Base-by-base conservation (phyloP, 2,329 filamentous ascomycete genomes). In the Ilyonectria mors-panacis region DNA sequence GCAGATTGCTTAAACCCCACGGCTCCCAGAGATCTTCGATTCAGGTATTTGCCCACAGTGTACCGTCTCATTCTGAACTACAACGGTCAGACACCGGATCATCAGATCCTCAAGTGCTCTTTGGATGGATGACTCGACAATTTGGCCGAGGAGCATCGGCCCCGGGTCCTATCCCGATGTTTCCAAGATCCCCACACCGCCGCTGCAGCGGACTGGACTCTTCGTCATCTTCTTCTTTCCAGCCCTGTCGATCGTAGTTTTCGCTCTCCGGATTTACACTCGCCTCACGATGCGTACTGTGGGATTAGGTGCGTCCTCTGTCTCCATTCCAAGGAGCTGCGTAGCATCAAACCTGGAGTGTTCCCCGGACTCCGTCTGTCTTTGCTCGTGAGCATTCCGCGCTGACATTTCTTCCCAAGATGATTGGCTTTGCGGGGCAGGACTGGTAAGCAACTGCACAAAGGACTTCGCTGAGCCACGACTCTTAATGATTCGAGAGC, bases 211-310 rank as follows among this genome's bases (percentile, higher is more conserved):
- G 8, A 66, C 67, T 10, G 79, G 73, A 1, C 60, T 80, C 4
- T 75, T 76, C 45, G 69, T 80, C 44, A 70, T 78, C 19, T 79
- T 81, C 66, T 63, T 79, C 51, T 79, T 80, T 17, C 78, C 80
- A 1, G 61, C 64, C 5, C 33, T 81, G 15, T 75, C 78, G 13
- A 63, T 78, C 50, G 48, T 79, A 1, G 53, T 75, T 2, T 73
- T 77, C 12, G 53, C 59, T 2, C 63, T 79, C 53, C 68, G 79
- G 12, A 58, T 77, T 10, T 79, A 76, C 15, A 74, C 73, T 19
- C 73, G 78, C 10, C 48, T 78, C 17, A 77, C 71, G 12, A 73
- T 75, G 50, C 75, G 76, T 26, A 71, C 72, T 9, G 63, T 76
- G 47, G 77, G 78, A 4, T 19, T 75, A 12, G 73, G 73, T 75